phyloP scores from a whole-genome alignment of 176 grass and related monocot species.

The Triticum dicoccoides region DNA sequence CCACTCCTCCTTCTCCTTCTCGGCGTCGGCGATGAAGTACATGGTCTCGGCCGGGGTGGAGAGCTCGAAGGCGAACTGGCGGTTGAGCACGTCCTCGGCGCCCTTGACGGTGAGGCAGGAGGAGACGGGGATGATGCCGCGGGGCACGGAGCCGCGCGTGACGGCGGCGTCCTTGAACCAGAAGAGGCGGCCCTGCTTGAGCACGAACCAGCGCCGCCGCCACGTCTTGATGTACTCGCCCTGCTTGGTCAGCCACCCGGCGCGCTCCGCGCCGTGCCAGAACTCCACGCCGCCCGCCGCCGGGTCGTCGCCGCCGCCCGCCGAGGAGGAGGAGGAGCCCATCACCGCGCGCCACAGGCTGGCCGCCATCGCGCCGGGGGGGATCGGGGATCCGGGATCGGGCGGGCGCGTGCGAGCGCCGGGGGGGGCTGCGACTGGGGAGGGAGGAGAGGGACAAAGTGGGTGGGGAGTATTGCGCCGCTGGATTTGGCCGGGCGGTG shows the following conservation, averaged over 20 bases:
- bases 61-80: constrained; percentile 90
- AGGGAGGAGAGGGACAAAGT: not conserved
- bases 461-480: not conserved
- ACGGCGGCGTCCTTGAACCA: constrained; percentile 91
- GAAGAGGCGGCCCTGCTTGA: constrained; percentile 92
- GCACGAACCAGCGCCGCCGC: constrained; percentile 96
- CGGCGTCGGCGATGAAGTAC: constrained; percentile 98
- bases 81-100: constrained; percentile 90
- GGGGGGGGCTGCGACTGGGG: not conserved
- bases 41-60: constrained; percentile 81
- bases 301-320: constrained; percentile 20
- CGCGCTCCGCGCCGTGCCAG: constrained; percentile 75
- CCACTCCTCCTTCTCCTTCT: constrained; percentile 99
- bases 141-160: constrained; percentile 66
- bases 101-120: constrained; percentile 95
- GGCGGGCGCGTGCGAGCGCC: not conserved
- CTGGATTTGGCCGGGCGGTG: not conserved
- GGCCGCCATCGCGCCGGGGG: constrained; percentile 42
- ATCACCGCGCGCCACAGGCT: constrained; percentile 78
- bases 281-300: constrained; percentile 64
- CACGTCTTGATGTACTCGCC: constrained; percentile 99
- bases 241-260: constrained; percentile 90
- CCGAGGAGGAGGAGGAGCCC: constrained; percentile 16
- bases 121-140: constrained; percentile 81
- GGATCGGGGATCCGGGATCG: constrained; percentile 15